Percentiles rank a stretch among this genome's conserved stretches.
These are phyloP conservation scores for Dioscorea alata DNA, from an alignment of 106 monocot species.

Conservation along the genomic window DNA sequence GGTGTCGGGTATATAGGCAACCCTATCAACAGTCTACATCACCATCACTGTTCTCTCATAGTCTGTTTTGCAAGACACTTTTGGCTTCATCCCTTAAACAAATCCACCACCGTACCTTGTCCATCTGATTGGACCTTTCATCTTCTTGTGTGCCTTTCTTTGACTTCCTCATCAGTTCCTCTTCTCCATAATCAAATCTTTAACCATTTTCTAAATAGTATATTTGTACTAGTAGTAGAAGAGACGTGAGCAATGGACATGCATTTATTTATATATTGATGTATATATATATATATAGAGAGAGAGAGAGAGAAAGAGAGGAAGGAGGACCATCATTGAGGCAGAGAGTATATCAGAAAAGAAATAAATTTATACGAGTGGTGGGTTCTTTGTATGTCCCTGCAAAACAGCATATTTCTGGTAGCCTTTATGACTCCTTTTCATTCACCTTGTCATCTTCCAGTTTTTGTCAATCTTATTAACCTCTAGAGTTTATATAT, in stretches of 20 bases:
- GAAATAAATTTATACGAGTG: neutral
- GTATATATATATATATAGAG: neutral
- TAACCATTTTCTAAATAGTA: too few relatives aligned
- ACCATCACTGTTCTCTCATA: too few relatives aligned
- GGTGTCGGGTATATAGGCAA: neutral
- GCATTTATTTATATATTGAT: slow-evolving; percentile 5
- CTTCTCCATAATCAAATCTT: neutral
- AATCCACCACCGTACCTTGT: too few relatives aligned
- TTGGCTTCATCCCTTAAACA: too few relatives aligned
- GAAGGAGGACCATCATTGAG: neutral
- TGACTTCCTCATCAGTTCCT: neutral
- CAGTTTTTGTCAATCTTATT: neutral
- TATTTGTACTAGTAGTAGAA: neutral
- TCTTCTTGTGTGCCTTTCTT: neutral
- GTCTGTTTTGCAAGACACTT: too few relatives aligned
- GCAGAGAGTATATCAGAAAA: neutral
- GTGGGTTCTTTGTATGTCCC: neutral
- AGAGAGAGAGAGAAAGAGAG: neutral
- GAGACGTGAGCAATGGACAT: neutral
- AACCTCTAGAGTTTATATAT: neutral
- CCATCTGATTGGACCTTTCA: too few relatives aligned
- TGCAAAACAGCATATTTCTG: neutral
- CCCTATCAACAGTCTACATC: too few relatives aligned
- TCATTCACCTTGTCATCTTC: neutral
- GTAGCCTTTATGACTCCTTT: neutral